Percentiles rank a stretch among this genome's conserved stretches.
Evolutionary conservation across 108 stramenopile genomes (phyloP).

Genomic region (Cyclotella cryptica): DNA sequence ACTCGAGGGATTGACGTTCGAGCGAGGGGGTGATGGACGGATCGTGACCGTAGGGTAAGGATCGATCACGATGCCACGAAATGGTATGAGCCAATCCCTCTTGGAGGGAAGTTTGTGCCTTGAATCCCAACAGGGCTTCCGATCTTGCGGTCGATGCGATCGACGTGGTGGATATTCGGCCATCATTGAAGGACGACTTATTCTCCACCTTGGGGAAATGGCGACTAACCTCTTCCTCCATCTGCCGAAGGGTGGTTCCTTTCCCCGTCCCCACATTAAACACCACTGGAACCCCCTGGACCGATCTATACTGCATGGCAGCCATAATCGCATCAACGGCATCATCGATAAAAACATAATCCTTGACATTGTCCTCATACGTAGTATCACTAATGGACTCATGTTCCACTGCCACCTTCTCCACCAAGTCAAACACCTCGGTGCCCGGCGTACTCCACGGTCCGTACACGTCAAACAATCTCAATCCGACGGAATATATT

Average conservation of each 20-base stretch:
- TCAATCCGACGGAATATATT: constrained; percentile 77
- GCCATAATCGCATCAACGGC: constrained; percentile 84
- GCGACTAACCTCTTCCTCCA: constrained; percentile 53
- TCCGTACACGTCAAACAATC: constrained; percentile 90
- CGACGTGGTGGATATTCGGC: constrained; percentile 22
- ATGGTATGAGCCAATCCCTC: constrained; percentile 70
- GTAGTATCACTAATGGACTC: background rate
- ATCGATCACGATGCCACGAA: constrained; percentile 83
- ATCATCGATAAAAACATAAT: constrained; percentile 91
- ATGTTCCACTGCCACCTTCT: constrained; percentile 55
- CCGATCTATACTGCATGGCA: constrained; percentile 78
- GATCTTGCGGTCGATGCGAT: constrained; percentile 68
- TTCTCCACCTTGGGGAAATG: constrained; percentile 49
- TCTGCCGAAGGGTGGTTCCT: constrained; percentile 55
- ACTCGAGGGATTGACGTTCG: constrained; percentile 22
- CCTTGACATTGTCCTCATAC: constrained; percentile 44
- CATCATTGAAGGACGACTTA: background rate
- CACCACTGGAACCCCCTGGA: constrained; percentile 56
- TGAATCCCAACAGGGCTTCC: constrained; percentile 64
- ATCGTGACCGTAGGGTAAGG: constrained; percentile 66
- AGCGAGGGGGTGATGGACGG: constrained; percentile 21
- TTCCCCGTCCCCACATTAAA: constrained; percentile 82
- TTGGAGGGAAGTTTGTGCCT: constrained; percentile 61
- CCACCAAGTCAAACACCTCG: constrained; percentile 80
- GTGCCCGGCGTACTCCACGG: constrained; percentile 83